Evolutionary conservation across 2,329 filamentous ascomycete species (phyloP), one percentile per base, ranked within the genome.

Genomic region (Fonsecaea nubica): DNA sequence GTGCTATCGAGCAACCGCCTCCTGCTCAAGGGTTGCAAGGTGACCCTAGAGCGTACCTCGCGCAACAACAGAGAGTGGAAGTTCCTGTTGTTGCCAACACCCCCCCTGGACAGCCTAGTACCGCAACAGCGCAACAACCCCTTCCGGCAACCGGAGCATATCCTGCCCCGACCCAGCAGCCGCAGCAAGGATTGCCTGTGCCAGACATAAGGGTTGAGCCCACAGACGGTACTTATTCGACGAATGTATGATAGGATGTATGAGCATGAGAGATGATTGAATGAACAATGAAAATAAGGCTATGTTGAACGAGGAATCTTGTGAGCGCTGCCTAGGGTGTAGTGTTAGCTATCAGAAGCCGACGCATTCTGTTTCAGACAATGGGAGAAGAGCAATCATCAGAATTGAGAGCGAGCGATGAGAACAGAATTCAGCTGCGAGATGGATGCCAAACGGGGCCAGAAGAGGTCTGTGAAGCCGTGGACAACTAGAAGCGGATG

Each of bases 1-100:
- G 75, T 18, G 72, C 75, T 25, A 76, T 79, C 36, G 77, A 80
- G 67, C 72, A 75, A 13, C 69, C 73, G 38, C 64, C 55, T 30
- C 35, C 50, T 62, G 40, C 36, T 32, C 56, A 61, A 50, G 55
- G 38, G 12, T 32, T 64, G 4, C 66, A 68, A 32, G 66, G 66
- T 56, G 68, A 70, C 54, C 65, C 68, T 18, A 54, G 68, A 56
- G 63, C 53, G 12, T 66, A 66, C 35, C 62, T 71, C 30, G 56
- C 67, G 35, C 67, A 65, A 32, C 67, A 67, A 50, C 67, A 69
- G 42, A 40, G 50, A 57, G 48, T 45, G 6, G 63, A 53, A 35
- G 56, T 42, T 30, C 48, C 62, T 13, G 45, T 59, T 5, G 48
- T 57, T 2, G 33, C 63, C 32, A 40, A 33, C 6, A 52, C 56